Percentiles rank a stretch among this genome's conserved stretches.
Conservation (phyloP, 2,329 filamentous ascomycete species). For the Hysterium pulicare region DNA sequence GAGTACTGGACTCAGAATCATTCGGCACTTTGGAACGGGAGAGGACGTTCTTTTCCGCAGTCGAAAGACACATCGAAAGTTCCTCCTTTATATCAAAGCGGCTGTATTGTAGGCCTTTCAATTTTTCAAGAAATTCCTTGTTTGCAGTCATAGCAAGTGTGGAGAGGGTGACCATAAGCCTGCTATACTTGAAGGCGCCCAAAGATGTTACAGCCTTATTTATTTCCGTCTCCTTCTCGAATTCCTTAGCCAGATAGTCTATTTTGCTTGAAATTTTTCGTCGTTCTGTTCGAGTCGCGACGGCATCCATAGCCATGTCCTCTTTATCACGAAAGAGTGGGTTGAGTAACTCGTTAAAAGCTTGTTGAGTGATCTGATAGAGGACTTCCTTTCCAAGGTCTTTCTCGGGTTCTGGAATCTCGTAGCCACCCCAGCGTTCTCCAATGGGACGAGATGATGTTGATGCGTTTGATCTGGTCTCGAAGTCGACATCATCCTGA, state of each 20-base stretch:
- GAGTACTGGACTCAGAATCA: slow-evolving; percentile 10
- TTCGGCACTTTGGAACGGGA: slow-evolving; percentile 9
- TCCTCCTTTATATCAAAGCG: slow-evolving; percentile 6
- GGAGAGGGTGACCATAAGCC: slow-evolving; percentile 18
- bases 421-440: slow-evolving; percentile 73
- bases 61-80: slow-evolving; percentile 12
- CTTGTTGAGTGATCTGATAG: slow-evolving; percentile 87
- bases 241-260: slow-evolving; percentile 17
- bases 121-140: slow-evolving; percentile 8
- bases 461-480: slow-evolving; percentile 68
- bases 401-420: slow-evolving; percentile 73
- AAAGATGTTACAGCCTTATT: slow-evolving; percentile 17
- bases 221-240: slow-evolving; percentile 10
- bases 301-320: slow-evolving; percentile 67
- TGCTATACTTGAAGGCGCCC: slow-evolving; percentile 26
- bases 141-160: slow-evolving; percentile 4
- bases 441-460: slow-evolving; percentile 65
- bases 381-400: slow-evolving; percentile 85
- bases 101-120: slow-evolving; percentile 5
- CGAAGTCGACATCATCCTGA: slow-evolving; percentile 67
- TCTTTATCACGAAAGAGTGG: slow-evolving; percentile 79
- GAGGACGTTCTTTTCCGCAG: slow-evolving; percentile 17
- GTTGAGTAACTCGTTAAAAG: slow-evolving; percentile 89
- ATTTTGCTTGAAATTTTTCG: slow-evolving; percentile 18
- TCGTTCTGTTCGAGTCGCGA: slow-evolving; percentile 34